Evolutionary conservation across 2,329 filamentous ascomycete species (phyloP).

Genomic region (Talaromyces rugulosus): DNA sequence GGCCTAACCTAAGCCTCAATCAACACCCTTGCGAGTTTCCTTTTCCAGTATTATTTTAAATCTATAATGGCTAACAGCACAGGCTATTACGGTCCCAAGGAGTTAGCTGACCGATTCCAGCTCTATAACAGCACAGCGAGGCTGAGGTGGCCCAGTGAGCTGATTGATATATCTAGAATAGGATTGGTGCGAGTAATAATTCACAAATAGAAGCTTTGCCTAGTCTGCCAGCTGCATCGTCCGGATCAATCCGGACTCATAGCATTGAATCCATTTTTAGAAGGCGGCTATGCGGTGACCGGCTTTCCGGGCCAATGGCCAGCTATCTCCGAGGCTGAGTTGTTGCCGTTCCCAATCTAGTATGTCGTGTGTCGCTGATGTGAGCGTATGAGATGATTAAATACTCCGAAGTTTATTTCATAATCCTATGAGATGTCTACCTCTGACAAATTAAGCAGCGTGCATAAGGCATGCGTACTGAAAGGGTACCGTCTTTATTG

Average conservation of each 20-base stretch:
- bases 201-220: neutral
- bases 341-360: neutral
- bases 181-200: neutral
- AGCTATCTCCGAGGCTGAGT: neutral
- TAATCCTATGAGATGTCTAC: too few relatives aligned
- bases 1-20: constrained; percentile 33
- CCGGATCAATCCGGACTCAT: neutral
- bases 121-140: too few relatives aligned
- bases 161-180: too few relatives aligned
- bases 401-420: too few relatives aligned
- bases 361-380: neutral
- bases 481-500: neutral
- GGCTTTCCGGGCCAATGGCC: neutral
- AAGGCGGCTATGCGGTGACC: neutral
- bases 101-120: too few relatives aligned
- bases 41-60: neutral
- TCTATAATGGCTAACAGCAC: neutral
- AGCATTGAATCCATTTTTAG: neutral
- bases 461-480: neutral
- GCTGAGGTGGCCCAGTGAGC: too few relatives aligned
- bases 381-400: too few relatives aligned
- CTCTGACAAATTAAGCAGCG: too few relatives aligned
- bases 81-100: neutral
- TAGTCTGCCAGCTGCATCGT: neutral
- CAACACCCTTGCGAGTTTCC: constrained; percentile 16